Percentiles rank a stretch among this genome's conserved stretches.
These are phyloP conservation scores for Nakaseomyces glabratus DNA, from an alignment of 1,139 yeast species.

Conservation along the genomic window DNA sequence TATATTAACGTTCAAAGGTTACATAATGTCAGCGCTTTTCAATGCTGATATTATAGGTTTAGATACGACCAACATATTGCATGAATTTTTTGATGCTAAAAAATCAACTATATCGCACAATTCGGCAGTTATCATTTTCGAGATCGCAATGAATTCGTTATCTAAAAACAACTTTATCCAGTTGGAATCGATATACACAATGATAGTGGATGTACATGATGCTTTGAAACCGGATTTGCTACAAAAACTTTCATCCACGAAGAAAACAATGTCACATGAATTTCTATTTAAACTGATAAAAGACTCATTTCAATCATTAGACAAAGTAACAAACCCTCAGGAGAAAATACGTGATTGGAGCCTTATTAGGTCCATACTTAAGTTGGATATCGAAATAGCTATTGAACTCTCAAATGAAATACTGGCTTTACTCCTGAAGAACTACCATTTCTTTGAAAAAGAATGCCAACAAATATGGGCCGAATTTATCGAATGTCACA, in stretches of 20 bases:
- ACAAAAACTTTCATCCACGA: conserved; percentile 34
- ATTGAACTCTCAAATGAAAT: conserved; percentile 33
- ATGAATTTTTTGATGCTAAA: conserved; percentile 16
- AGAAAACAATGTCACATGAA: conserved; percentile 41
- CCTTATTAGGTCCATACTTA: conserved; percentile 38
- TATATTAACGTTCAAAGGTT: background rate
- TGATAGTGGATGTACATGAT: conserved; percentile 33
- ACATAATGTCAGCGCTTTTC: background rate
- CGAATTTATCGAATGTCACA: conserved; percentile 40
- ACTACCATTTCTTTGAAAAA: conserved; percentile 15
- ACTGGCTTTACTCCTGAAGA: conserved; percentile 23
- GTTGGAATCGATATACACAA: conserved; percentile 37
- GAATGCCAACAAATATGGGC: conserved; percentile 30
- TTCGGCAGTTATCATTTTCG: conserved; percentile 19
- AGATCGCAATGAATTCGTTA: conserved; percentile 17
- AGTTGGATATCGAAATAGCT: conserved; percentile 46
- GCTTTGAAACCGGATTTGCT: conserved; percentile 36
- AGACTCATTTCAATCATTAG: conserved; percentile 15
- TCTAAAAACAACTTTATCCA: conserved; percentile 25
- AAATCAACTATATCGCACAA: conserved; percentile 10
- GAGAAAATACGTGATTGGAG: conserved; percentile 32
- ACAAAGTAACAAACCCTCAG: conserved; percentile 13
- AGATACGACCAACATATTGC: conserved; percentile 15
- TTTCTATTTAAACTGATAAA: conserved; percentile 36
- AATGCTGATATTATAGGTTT: conserved; percentile 5